Evolutionary conservation across 495 filamentous ascomycete species (phyloP).

Genomic region (Lophiostoma macrostomum): DNA sequence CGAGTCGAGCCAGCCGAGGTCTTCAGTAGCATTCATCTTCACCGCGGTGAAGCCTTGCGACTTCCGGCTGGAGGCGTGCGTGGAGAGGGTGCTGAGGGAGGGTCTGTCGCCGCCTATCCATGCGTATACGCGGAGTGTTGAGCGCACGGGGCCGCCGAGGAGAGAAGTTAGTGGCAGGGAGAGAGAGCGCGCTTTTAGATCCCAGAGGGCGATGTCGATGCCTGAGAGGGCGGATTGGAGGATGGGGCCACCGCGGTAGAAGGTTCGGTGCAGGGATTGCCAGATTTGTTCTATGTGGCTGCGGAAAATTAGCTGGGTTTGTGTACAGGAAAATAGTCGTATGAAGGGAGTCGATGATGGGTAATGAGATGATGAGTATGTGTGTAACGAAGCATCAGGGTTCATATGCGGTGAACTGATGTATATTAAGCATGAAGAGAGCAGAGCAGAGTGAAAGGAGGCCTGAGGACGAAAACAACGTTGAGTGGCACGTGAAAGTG

Average conservation of each 20-base stretch:
- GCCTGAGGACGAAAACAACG: no score
- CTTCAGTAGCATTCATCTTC: slow-evolving; percentile 83
- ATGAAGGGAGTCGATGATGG: no score
- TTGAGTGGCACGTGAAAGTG: no score
- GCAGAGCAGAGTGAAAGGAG: not conserved
- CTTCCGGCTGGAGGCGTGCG: slow-evolving; percentile 53
- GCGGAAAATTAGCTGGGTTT: slow-evolving; percentile 16
- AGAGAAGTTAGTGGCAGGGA: slow-evolving; percentile 71
- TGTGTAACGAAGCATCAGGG: no score
- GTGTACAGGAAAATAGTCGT: no score
- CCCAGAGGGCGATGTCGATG: slow-evolving; percentile 82
- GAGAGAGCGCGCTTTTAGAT: slow-evolving; percentile 62
- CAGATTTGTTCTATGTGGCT: slow-evolving; percentile 81
- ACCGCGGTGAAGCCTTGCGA: slow-evolving; percentile 69
- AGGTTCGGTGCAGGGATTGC: slow-evolving; percentile 69
- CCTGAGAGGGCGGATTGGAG: slow-evolving; percentile 78
- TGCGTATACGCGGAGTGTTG: slow-evolving; percentile 74
- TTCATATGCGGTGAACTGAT: no score
- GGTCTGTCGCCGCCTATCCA: slow-evolving; percentile 87
- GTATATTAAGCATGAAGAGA: not conserved
- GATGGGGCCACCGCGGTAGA: slow-evolving; percentile 80
- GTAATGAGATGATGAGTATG: no score
- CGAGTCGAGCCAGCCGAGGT: slow-evolving; percentile 76
- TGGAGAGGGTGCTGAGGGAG: slow-evolving; percentile 13
- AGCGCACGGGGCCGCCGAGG: slow-evolving; percentile 71